Base-by-base conservation (phyloP, 2,329 filamentous ascomycete genomes). In the Fusarium sp. region DNA sequence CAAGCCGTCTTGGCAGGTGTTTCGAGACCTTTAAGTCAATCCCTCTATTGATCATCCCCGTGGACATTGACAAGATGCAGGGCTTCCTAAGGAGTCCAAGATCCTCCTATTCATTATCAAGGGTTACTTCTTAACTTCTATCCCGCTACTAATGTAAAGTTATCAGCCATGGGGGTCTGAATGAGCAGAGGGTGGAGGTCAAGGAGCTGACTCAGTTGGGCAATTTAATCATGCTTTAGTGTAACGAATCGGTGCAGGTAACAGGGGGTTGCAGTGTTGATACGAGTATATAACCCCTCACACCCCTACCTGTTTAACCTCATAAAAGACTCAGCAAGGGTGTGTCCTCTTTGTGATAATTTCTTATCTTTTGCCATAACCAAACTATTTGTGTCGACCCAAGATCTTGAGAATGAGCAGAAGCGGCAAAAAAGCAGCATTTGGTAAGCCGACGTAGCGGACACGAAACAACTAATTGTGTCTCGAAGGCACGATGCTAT, bases 241-340 rank as follows among this genome's bases (percentile, higher is more conserved):
- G 14, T 15, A 15, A n/a, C 10, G 21, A 41, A 15, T 15, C 7
- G 21, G 12, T 8, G 12, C 21, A 1, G 21, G 12, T n/a, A 10
- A 10, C 8, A 5, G 12, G 12, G 15, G 12, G 38, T n/a, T 5
- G 38, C 2, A 41, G 38, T 41, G 12, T 4, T 9, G 21, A 10
- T 15, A 5, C 4, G 7, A n/a, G 21, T n/a, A n/a, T 15, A 41
- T 2, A 21, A 12, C 21, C 12, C 12, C 3, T 39, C 12, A 39
- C 1, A 1, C 2, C n/a, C 21, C 12, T 1, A 16, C 14, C 4
- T 41, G 14, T 16, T 41, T 23, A 41, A 14, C 5, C 14, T 12
- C 2, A 15, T 1, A 5, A 5, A 15, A 4, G 12, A 41, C n/a
- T 15, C 8, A 23, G n/a, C 14, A 23, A 15, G 5, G 10, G 0